Percentiles rank a stretch among this genome's conserved stretches.
phyloP scores from a whole-genome alignment of 192 early-diverging fungal genomes.

The Mycoemilia scoparia region DNA sequence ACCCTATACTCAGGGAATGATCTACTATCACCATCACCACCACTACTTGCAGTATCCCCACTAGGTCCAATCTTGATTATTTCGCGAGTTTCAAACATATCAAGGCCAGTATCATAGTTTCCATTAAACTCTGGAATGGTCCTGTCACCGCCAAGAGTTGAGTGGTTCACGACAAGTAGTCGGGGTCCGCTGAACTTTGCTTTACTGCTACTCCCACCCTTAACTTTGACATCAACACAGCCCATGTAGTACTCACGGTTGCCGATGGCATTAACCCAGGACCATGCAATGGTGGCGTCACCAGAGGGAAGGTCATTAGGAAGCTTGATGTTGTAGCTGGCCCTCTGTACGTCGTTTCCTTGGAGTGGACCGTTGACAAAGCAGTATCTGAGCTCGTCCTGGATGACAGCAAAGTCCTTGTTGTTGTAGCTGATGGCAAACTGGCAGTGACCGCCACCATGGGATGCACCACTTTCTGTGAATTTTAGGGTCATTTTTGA shows the following conservation, averaged over 20 bases:
- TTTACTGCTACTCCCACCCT: constrained; percentile 8
- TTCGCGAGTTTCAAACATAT: constrained; percentile 19
- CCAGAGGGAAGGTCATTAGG: constrained; percentile 15
- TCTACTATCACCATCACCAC: no score
- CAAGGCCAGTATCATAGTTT: constrained; percentile 13
- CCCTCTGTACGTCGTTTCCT: constrained; percentile 4
- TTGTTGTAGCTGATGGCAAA: constrained; percentile 38
- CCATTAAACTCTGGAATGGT: constrained; percentile 31
- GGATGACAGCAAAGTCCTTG: constrained; percentile 30
- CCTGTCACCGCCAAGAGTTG: constrained; percentile 22
- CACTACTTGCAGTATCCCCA: no score
- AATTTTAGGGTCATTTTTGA: constrained; percentile 23
- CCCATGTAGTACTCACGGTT: constrained; percentile 60
- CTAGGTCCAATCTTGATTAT: no score
- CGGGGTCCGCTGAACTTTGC: constrained; percentile 26
- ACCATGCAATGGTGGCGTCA: constrained; percentile 36
- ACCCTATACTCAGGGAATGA: no score
- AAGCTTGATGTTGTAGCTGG: constrained; percentile 16
- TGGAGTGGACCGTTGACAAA: constrained; percentile 7
- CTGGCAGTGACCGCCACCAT: constrained; percentile 39
- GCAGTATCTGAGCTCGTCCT: constrained; percentile 28
- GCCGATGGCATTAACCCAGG: constrained; percentile 55
- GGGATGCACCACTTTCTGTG: constrained; percentile 14
- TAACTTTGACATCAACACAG: constrained; percentile 48
- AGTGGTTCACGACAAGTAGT: constrained; percentile 37